Percentiles rank a stretch among this genome's conserved stretches.
Evolutionary conservation across 345 rosid species (phyloP).

Genomic region (Cochlearia excelsa): DNA sequence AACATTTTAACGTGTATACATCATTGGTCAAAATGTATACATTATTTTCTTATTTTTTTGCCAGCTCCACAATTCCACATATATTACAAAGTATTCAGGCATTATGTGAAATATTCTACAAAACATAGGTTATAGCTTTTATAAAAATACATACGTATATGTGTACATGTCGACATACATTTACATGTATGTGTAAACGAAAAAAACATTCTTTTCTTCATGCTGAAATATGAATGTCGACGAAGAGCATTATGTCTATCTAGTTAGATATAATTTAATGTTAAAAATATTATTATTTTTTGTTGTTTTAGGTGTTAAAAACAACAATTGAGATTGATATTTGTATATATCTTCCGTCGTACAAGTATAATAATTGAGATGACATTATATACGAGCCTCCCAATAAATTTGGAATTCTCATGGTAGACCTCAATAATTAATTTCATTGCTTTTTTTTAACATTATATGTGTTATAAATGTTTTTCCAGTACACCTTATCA

Average conservation of each 20-base stretch:
- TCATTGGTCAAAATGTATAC: no score
- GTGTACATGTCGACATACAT: conserved; percentile 9
- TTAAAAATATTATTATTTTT: no score
- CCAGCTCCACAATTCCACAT: no score
- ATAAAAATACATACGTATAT: conserved; percentile 11
- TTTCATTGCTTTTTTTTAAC: no score
- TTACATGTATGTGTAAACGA: conserved; percentile 6
- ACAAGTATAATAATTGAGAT: conserved; percentile 24
- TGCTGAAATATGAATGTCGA: conserved; percentile 28
- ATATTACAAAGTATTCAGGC: no score
- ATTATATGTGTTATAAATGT: conserved; percentile 25
- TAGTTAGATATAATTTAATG: conserved; percentile 10
- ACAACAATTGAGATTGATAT: conserved; percentile 24
- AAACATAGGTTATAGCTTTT: no score
- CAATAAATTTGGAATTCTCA: conserved; percentile 19
- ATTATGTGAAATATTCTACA: no score
- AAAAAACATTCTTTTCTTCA: conserved; percentile 2
- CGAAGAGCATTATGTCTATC: conserved; percentile 9
- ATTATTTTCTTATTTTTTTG: no score
- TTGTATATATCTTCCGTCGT: conserved; percentile 25
- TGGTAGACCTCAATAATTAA: no score
- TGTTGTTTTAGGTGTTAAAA: no score
- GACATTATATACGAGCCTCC: conserved; percentile 18
- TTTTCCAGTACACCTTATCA: no score
- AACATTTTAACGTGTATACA: no score